Evolutionary conservation across 2,329 filamentous ascomycete species (phyloP), one percentile per base, ranked within the genome.

Genomic region (Nigrograna mackinnonii): DNA sequence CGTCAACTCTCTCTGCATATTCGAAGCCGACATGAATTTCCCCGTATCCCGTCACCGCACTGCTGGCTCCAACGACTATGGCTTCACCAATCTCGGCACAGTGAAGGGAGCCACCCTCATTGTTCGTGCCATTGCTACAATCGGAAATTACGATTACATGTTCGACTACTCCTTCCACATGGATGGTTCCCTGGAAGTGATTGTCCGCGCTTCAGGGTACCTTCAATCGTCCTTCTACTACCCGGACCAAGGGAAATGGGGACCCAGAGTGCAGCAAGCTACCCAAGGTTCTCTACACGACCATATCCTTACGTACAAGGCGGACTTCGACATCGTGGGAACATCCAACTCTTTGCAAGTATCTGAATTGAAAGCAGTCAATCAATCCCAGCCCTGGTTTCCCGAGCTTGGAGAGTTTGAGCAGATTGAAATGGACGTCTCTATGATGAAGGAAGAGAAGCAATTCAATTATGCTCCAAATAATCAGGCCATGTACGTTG

Each of bases 1-100:
- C 39, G 60, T 67, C 2, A 72, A 78, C 55, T 75, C 72, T 43
- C 73, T 84, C 31, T 85, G 80, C 43, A 49, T 64, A 11, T 63
- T 64, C 31, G 62, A 66, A 39, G 40, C 49, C 4, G 54, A 60
- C 13, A 56, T 55, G 39, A 63, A 61, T 36, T 64, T 60, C 20
- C 64, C 66, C 1, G 38, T 69, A 6, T 64, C 65, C 6, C 58
- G 67, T 14, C 66, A 70, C 37, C 58, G 60, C 4, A 51, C 56
- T 1, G 44, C 39, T 22, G 37, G 28, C n/a, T 44, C 28, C 30
- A 58, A 55, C 19, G 26, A 47, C 6, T 62, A 56, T 7, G 57
- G 53, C 2, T 64, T 61, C 40, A 42, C 24, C 32, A 58, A 54
- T 6, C 43, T 58, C 9, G 53, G 54, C 6, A 55, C 49, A 2